A percentile compares a stretch with the other conserved stretches of the same genome.
Evolutionary conservation across 768 basidiomycete species (phyloP).

Genomic region (Tephrocybe sp.): DNA sequence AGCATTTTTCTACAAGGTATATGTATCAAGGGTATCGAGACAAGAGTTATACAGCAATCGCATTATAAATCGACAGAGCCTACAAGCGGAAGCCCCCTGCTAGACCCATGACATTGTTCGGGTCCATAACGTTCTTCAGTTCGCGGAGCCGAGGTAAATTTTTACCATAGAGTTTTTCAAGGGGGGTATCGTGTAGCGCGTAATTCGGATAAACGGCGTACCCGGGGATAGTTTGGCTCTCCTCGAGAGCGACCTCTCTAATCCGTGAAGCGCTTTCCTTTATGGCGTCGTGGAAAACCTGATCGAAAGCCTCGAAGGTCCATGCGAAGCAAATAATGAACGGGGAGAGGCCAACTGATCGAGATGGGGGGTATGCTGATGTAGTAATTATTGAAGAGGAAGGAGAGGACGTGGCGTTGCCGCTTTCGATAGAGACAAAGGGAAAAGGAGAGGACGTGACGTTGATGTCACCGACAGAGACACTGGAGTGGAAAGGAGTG

Average conservation of each 20-base stretch:
- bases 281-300: constrained; percentile 36
- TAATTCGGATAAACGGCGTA: constrained; percentile 59
- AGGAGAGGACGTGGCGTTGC: too few species aligned
- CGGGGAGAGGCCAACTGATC: constrained; percentile 35
- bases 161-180: constrained; percentile 47
- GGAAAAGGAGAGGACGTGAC: too few species aligned
- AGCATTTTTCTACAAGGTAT: too few species aligned
- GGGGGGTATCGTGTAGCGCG: constrained; percentile 47
- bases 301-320: constrained; percentile 32
- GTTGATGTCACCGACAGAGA: too few species aligned
- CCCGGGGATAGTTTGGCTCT: constrained; percentile 34
- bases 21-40: too few species aligned
- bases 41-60: too few species aligned
- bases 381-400: too few species aligned
- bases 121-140: constrained; percentile 49
- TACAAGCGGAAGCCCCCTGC: constrained; percentile 48
- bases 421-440: too few species aligned
- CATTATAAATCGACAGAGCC: too few species aligned
- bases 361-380: constrained; percentile 7
- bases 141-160: constrained; percentile 38
- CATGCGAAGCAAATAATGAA: constrained; percentile 47
- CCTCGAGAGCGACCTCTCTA: constrained; percentile 29
- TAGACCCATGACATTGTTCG: constrained; percentile 57
- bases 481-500: too few species aligned
- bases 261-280: constrained; percentile 36